A percentile compares a stretch with the other conserved stretches of the same genome.
These are phyloP conservation scores for Colletotrichum sp. DNA, from an alignment of 2,329 filamentous ascomycete species.

Conservation along the genomic window DNA sequence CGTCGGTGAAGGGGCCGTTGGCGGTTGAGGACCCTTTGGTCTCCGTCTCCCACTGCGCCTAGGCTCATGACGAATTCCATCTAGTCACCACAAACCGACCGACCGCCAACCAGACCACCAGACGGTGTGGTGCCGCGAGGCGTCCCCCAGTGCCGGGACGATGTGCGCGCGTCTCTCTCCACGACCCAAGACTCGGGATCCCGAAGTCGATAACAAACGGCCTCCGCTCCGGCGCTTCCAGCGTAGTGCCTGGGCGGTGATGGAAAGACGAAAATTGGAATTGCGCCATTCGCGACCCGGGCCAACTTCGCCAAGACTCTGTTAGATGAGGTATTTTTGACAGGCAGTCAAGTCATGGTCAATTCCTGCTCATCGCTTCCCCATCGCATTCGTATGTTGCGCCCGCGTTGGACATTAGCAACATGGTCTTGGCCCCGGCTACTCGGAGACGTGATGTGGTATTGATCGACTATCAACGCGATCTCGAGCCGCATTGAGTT, in stretches of 20 bases:
- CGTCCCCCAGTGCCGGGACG: neutral
- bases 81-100: neutral
- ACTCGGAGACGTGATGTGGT: neutral
- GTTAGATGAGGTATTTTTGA: constrained; percentile 11
- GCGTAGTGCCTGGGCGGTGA: neutral
- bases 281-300: constrained; percentile 3
- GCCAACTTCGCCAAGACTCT: constrained; percentile 5
- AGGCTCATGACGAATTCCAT: constrained; percentile 1
- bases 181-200: neutral
- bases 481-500: neutral
- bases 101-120: neutral
- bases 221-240: constrained; percentile 1
- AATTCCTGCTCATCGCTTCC: neutral
- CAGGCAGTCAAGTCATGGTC: neutral
- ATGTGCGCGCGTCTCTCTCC: neutral
- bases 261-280: neutral
- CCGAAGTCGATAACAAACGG: neutral
- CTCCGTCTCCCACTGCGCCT: neutral
- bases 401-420: neutral
- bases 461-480: neutral
- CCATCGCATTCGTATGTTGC: neutral
- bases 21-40: neutral
- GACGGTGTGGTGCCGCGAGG: neutral
- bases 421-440: neutral
- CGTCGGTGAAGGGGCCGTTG: neutral